phyloP scores from a whole-genome alignment of 768 basidiomycete species.

The Boletus rubescentipes region DNA sequence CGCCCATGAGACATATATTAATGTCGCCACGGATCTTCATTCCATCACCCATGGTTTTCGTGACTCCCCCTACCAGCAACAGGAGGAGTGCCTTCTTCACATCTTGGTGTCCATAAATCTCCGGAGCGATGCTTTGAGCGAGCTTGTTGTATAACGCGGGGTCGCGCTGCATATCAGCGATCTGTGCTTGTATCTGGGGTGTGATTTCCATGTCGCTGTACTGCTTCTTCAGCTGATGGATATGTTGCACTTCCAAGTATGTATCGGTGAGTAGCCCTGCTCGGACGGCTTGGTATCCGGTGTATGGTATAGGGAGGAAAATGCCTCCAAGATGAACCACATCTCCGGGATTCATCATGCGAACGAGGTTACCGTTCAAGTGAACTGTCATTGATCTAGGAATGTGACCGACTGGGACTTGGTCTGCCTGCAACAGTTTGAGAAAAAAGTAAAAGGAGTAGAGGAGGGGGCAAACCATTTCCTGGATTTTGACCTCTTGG shows the following conservation, averaged over 20 bases:
- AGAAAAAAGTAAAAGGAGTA: neutral
- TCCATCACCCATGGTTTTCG: constrained; percentile 92
- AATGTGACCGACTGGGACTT: constrained; percentile 99
- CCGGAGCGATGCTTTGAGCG: constrained; percentile 93
- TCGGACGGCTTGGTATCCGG: constrained; percentile 94
- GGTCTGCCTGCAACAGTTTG: constrained; percentile 68
- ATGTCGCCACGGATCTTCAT: constrained; percentile 99
- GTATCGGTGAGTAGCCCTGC: constrained; percentile 97
- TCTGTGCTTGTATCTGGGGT: constrained; percentile 69
- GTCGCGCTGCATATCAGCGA: constrained; percentile 69
- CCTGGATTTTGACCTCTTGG: constrained; percentile 98
- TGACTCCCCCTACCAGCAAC: constrained; percentile 92
- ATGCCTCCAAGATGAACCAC: constrained; percentile 94
- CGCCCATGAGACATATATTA: constrained; percentile 98
- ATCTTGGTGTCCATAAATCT: constrained; percentile 97
- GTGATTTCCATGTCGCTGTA: constrained; percentile 95
- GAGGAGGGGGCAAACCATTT: constrained; percentile 65
- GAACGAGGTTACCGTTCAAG: constrained; percentile 84
- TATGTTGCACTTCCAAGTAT: constrained; percentile 88
- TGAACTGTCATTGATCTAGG: constrained; percentile 99
- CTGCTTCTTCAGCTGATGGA: constrained; percentile 95
- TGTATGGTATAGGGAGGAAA: constrained; percentile 97
- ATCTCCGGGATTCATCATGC: constrained; percentile 93
- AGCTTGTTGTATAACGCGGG: constrained; percentile 84
- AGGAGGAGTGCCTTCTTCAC: constrained; percentile 95